phyloP scores from a whole-genome alignment of 208 protist species.

The Wallacemonas collosoma region DNA sequence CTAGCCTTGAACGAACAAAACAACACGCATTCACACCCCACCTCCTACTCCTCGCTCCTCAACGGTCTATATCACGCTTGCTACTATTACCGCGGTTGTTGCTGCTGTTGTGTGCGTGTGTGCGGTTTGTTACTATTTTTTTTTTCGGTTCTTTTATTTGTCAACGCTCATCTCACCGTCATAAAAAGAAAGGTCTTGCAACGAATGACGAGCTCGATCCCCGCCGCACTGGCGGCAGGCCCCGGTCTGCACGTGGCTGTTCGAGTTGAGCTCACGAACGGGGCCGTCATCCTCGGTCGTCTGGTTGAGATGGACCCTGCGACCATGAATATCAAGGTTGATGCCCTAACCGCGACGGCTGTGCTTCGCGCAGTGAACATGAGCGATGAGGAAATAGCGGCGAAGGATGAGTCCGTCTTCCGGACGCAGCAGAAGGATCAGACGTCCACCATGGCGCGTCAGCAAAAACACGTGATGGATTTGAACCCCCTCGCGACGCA shows the following conservation, averaged over 20 bases:
- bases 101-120: too few species aligned
- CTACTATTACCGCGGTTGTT: too few species aligned
- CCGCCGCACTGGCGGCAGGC: conserved; percentile 45
- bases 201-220: conserved; percentile 38
- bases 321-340: conserved; percentile 82
- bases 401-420: conserved; percentile 1
- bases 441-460: not conserved
- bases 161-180: not conserved
- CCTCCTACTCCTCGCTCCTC: too few species aligned
- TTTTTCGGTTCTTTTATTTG: not conserved
- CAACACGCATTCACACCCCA: too few species aligned
- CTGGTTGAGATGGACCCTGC: conserved; percentile 67
- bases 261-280: conserved; percentile 77
- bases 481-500: conserved; percentile 48
- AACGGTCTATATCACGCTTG: too few species aligned
- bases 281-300: conserved; percentile 57
- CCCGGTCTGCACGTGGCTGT: conserved; percentile 57
- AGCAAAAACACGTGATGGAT: conserved; percentile 29
- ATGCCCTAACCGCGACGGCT: conserved; percentile 60
- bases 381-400: conserved; percentile 6
- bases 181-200: too few species aligned
- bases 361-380: conserved; percentile 30
- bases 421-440: not conserved
- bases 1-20: too few species aligned
- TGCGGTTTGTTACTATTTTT: not conserved